A percentile compares a stretch with the other conserved stretches of the same genome.
Conservation (phyloP, 192 early-diverging fungal species). For the Backusella australiensis region DNA sequence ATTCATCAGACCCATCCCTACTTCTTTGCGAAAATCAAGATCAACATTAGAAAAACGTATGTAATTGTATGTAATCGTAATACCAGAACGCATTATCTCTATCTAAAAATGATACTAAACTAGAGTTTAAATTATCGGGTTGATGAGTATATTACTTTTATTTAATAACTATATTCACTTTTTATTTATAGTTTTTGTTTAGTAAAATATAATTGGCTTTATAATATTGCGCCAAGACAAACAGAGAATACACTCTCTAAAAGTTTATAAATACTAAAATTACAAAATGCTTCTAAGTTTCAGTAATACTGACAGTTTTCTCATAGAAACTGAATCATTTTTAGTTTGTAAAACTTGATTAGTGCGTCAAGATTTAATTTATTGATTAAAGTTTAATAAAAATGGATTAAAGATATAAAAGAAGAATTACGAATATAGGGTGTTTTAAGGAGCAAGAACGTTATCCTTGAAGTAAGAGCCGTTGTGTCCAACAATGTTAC, state of each 20-base stretch:
- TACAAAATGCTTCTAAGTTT: not conserved
- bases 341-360: too few relatives aligned
- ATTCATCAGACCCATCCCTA: not conserved
- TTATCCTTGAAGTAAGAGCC: constrained; percentile 29
- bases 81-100: not conserved
- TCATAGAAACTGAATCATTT: not conserved
- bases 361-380: not conserved
- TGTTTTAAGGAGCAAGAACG: constrained; percentile 27
- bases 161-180: too few relatives aligned
- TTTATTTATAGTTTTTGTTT: too few relatives aligned
- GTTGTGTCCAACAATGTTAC: constrained; percentile 31
- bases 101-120: too few relatives aligned
- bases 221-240: too few relatives aligned
- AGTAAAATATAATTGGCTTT: too few relatives aligned
- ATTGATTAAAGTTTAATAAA: not conserved
- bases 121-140: too few relatives aligned
- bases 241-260: too few relatives aligned
- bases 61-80: not conserved
- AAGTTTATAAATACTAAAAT: too few relatives aligned
- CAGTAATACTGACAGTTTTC: not conserved
- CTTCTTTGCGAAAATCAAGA: not conserved
- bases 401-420: not conserved
- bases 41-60: not conserved
- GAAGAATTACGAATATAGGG: not conserved
- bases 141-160: too few relatives aligned